Conservation (phyloP, 495 filamentous ascomycete species). For the Xanthoparmelia taractica region DNA sequence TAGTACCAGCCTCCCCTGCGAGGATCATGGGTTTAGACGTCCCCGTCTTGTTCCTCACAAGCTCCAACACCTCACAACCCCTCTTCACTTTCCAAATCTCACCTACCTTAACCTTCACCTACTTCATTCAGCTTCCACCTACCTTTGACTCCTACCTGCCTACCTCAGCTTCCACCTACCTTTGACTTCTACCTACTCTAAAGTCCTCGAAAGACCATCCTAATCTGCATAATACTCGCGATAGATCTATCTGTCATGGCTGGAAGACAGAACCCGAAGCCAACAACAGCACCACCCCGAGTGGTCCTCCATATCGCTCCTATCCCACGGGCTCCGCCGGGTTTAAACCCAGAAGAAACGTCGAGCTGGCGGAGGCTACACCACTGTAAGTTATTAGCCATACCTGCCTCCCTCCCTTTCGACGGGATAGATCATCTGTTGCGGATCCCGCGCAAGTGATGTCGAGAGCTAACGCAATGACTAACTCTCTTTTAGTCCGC, state of each 20-base stretch:
- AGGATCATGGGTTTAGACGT: not conserved
- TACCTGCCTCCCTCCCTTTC: not conserved
- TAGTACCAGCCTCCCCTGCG: not conserved
- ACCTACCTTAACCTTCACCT: not conserved
- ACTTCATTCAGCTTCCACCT: not conserved
- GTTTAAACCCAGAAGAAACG: not conserved
- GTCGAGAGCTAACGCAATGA: not conserved
- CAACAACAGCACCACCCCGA: not conserved
- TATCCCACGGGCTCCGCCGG: not conserved
- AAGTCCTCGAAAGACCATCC: too few species aligned
- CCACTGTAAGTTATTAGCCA: not conserved
- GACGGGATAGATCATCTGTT: not conserved
- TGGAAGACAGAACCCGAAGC: too few species aligned
- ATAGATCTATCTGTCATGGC: not conserved
- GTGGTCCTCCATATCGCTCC: not conserved
- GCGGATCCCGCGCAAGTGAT: not conserved
- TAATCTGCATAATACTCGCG: too few species aligned
- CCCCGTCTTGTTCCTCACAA: not conserved
- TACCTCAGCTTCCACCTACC: too few species aligned
- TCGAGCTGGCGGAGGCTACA: not conserved
- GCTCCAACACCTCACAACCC: not conserved
- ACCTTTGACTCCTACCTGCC: not conserved
- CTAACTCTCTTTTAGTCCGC: not conserved
- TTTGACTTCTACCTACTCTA: not conserved
- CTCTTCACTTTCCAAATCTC: not conserved